These are phyloP conservation scores for Podaxis pistillaris DNA, from an alignment of 768 basidiomycete species.

Conservation along the genomic window DNA sequence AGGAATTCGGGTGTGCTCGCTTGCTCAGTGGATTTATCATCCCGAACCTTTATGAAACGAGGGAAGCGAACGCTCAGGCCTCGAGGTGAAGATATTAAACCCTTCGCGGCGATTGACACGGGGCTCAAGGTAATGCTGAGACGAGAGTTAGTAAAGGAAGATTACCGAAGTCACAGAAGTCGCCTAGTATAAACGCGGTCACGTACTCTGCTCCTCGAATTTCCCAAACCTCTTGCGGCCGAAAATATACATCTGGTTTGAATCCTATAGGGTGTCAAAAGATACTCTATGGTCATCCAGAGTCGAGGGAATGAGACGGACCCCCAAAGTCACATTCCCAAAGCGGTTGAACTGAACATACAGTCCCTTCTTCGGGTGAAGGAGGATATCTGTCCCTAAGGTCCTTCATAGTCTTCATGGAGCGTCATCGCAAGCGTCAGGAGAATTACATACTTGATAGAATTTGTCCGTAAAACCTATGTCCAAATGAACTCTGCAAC, in stretches of 20 bases:
- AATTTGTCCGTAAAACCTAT: conserved; percentile 83
- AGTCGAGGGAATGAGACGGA: conserved; percentile 24
- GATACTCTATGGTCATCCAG: not conserved
- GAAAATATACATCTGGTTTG: conserved; percentile 66
- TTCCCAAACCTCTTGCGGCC: conserved; percentile 84
- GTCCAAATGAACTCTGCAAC: not conserved
- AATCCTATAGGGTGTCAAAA: conserved; percentile 40
- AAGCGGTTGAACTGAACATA: conserved; percentile 47
- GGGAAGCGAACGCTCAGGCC: conserved; percentile 89
- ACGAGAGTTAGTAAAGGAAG: conserved; percentile 9
- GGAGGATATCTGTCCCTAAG: conserved; percentile 64
- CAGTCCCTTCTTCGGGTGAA: conserved; percentile 32
- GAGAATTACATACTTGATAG: conserved; percentile 55
- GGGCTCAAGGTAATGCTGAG: conserved; percentile 80
- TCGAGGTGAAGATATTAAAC: conserved; percentile 46
- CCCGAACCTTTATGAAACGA: conserved; percentile 70
- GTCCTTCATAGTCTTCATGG: conserved; percentile 36
- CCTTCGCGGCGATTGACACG: conserved; percentile 76
- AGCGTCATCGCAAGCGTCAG: not conserved
- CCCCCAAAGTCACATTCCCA: conserved; percentile 71
- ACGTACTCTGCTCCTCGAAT: conserved; percentile 73
- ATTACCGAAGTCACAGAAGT: not conserved
- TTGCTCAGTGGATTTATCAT: conserved; percentile 71
- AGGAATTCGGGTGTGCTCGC: conserved; percentile 74
- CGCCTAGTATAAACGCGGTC: not conserved